Percentiles rank a stretch among this genome's conserved stretches.
Evolutionary conservation across 768 basidiomycete species (phyloP).

Genomic region (Tylopilus sp.): DNA sequence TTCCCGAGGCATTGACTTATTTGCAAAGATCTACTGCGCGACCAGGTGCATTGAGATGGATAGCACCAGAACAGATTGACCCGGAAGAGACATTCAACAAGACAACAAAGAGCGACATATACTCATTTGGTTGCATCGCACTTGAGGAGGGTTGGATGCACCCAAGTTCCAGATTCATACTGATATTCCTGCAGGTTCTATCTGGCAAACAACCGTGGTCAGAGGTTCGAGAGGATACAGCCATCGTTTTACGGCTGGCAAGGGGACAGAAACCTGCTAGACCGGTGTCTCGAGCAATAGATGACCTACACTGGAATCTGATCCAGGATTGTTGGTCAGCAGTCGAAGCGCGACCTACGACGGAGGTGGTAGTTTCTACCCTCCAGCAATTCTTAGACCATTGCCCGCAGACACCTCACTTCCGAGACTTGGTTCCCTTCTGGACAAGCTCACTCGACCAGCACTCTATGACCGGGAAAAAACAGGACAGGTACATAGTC

Average conservation of each 20-base stretch:
- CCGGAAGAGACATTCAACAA: neutral
- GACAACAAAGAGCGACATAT: neutral
- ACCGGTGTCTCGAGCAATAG: neutral
- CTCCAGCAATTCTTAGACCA: no score
- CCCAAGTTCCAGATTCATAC: neutral
- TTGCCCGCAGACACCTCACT: no score
- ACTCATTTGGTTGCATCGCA: neutral
- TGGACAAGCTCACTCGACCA: no score
- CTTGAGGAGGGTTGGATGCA: neutral
- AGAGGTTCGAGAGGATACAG: no score
- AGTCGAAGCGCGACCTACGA: neutral
- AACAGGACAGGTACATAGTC: no score
- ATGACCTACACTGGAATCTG: neutral
- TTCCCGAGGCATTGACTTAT: neutral
- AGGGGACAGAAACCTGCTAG: neutral
- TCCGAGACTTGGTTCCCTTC: no score
- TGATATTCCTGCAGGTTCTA: neutral
- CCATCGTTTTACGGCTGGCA: neutral
- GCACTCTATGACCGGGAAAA: no score
- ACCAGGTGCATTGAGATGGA: neutral
- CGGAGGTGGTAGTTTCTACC: neutral
- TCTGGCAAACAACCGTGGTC: no score
- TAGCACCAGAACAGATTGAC: neutral
- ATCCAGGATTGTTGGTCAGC: neutral
- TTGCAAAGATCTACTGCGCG: neutral